Base-by-base conservation (phyloP, 768 basidiomycete genomes). In the Dentipellis sp. region DNA sequence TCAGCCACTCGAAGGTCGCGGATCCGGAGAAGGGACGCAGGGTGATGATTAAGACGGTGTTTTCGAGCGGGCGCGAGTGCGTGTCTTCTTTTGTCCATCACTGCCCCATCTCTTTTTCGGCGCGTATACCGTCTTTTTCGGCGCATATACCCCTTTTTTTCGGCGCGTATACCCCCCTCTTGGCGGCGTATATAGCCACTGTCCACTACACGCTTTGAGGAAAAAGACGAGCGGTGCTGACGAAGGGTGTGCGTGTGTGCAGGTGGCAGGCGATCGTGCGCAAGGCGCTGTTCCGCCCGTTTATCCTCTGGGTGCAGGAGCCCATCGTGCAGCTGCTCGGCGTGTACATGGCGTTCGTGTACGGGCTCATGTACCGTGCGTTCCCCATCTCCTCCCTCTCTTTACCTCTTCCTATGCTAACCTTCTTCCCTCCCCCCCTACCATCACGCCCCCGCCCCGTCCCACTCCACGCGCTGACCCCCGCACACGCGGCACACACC, bases 241-340 rank as follows among this genome's bases (percentile, higher is more conserved):
- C 16, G 42, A n/a, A 9, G 8, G 37, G 8, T 47, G 46, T 2
- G 19, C 47, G n/a, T 40, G 10, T n/a, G 10, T 47, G 56, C 47
- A 86, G 82, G 21, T 83, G 78, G 80, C 63, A 72, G 62, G 52
- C 64, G 0, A 74, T 88, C 38, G 69, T 91, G 56, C 47, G 58
- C 1, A 77, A 71, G 56, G 76, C 86, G 0, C 68, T 91, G 21
- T 68, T 74, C 11, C 78, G 88, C 21, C 91, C 91, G 0, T 87
- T 92, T 69, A 62, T 68, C 4, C 65, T 91, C 12, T 85, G 88
- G 55, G 63, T 55, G 0, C 63, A 64, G 7, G 88, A 91, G 64
- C 78, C 82, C 1, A 86, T 90, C 61, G 72, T 87, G 17, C 86
- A 87, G 62, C 65, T 87, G 2, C 69, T 90, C 9, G 82, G 83